A percentile compares a stretch with the other conserved stretches of the same genome.
Conservation (phyloP, 495 filamentous ascomycete genomes). For the Parachaetomium inaequale region DNA sequence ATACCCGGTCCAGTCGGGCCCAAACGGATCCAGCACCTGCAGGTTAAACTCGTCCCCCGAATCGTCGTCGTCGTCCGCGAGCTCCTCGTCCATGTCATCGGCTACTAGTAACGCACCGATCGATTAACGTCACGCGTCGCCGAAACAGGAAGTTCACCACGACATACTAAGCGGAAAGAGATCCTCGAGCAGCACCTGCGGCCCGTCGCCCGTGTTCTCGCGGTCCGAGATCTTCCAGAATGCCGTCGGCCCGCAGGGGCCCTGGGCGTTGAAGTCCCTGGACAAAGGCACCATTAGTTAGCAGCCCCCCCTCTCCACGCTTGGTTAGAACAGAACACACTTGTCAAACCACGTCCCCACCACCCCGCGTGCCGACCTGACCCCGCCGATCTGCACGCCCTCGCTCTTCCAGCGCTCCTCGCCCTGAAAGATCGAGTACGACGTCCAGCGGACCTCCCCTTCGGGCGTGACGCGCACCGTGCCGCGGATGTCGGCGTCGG, state of each 20-base stretch:
- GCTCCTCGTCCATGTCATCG: conserved; percentile 1
- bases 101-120: conserved; percentile 6
- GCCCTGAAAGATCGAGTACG: conserved; percentile 56
- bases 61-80: conserved; percentile 11
- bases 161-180: conserved; percentile 24
- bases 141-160: not conserved
- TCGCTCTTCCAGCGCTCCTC: conserved; percentile 64
- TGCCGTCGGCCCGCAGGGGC: conserved; percentile 61
- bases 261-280: conserved; percentile 55
- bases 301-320: no score
- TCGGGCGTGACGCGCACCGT: conserved; percentile 54
- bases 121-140: not conserved
- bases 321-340: conserved; percentile 33
- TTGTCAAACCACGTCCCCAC: conserved; percentile 67
- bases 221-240: conserved; percentile 64
- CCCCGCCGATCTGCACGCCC: conserved; percentile 61
- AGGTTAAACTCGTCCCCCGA: conserved; percentile 1
- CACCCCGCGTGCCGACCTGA: conserved; percentile 54
- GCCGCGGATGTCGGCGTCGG: conserved; percentile 53
- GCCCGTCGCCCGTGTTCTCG: conserved; percentile 20
- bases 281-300: not conserved
- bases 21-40: conserved; percentile 12
- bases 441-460: conserved; percentile 66
- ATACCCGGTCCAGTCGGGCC: conserved; percentile 14
- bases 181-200: conserved; percentile 25